These are phyloP conservation scores for Stemphylium vesicarium DNA, from an alignment of 2,329 filamentous ascomycete genomes.

Conservation along the genomic window DNA sequence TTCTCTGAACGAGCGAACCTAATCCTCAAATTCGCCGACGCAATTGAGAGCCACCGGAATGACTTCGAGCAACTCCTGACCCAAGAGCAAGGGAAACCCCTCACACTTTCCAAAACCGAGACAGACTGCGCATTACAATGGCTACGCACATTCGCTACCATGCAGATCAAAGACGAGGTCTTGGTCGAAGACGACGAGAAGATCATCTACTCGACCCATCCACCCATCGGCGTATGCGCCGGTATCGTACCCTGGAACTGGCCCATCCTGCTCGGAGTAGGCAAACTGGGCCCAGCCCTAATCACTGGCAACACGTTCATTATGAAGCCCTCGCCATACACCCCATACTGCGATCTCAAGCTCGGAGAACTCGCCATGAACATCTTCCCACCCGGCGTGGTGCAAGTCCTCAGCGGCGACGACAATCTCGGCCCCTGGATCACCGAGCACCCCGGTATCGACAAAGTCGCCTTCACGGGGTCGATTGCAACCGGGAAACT, in stretches of 20 bases:
- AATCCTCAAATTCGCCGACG: constrained; percentile 1
- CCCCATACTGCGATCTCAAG: constrained; percentile 65
- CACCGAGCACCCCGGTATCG: constrained; percentile 63
- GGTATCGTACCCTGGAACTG: constrained; percentile 54
- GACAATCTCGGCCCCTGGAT: constrained; percentile 66
- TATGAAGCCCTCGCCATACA: constrained; percentile 63
- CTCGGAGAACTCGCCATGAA: constrained; percentile 62
- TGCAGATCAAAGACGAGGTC: constrained; percentile 45
- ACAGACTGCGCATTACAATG: constrained; percentile 22
- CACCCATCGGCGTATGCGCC: constrained; percentile 54
- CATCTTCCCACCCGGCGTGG: constrained; percentile 66
- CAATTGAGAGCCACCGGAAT: not conserved
- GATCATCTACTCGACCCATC: constrained; percentile 51
- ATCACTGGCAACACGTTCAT: constrained; percentile 64
- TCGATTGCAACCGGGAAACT: constrained; percentile 65
- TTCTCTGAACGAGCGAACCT: not conserved
- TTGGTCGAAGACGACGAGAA: constrained; percentile 52
- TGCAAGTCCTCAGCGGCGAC: constrained; percentile 66
- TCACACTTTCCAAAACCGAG: constrained; percentile 27
- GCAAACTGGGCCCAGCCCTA: constrained; percentile 65
- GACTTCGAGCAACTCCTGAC: constrained; percentile 10
- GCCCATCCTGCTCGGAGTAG: constrained; percentile 39
- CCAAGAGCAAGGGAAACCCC: constrained; percentile 24
- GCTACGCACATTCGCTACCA: constrained; percentile 42
- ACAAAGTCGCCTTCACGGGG: constrained; percentile 69